Conservation (phyloP, 2,329 filamentous ascomycete genomes). For the Aspergillus pseudotamarii region DNA sequence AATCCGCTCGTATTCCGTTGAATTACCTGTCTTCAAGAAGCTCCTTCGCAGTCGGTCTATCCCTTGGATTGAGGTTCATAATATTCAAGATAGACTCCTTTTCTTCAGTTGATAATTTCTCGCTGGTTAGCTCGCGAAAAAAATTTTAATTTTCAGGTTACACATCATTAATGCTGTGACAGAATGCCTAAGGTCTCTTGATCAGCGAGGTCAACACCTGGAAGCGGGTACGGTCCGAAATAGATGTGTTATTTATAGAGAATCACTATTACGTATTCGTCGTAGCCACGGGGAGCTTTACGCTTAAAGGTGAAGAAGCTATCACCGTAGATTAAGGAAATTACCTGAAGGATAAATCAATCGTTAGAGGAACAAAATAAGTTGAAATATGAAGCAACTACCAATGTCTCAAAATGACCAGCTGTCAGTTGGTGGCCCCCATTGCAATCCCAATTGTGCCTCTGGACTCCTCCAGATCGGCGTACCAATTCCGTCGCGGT, state of each 20-base stretch:
- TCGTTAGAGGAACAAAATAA: neutral
- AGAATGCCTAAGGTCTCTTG: neutral
- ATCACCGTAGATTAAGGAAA: slow-evolving; percentile 21
- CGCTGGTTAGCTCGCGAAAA: neutral
- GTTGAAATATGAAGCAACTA: neutral
- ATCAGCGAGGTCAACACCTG: slow-evolving; percentile 1
- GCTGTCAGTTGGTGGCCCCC: slow-evolving; percentile 21
- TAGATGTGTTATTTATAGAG: slow-evolving; percentile 21
- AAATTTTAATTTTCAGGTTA: neutral
- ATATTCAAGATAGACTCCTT: neutral
- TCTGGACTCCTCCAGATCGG: slow-evolving; percentile 23
- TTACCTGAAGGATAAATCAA: slow-evolving; percentile 9
- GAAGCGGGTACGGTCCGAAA: slow-evolving; percentile 21
- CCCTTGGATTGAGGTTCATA: neutral
- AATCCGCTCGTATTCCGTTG: neutral
- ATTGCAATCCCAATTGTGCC: slow-evolving; percentile 19
- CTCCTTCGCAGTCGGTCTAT: neutral
- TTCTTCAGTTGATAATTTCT: neutral
- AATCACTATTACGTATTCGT: slow-evolving; percentile 24
- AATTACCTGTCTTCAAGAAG: neutral
- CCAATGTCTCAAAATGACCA: slow-evolving; percentile 22
- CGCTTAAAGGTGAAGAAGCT: slow-evolving; percentile 23
- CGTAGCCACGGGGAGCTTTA: slow-evolving; percentile 16
- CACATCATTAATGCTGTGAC: neutral
- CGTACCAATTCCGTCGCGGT: slow-evolving; percentile 19